phyloP scores from a whole-genome alignment of 2,329 filamentous ascomycete genomes.

The Colletotrichum sp. region DNA sequence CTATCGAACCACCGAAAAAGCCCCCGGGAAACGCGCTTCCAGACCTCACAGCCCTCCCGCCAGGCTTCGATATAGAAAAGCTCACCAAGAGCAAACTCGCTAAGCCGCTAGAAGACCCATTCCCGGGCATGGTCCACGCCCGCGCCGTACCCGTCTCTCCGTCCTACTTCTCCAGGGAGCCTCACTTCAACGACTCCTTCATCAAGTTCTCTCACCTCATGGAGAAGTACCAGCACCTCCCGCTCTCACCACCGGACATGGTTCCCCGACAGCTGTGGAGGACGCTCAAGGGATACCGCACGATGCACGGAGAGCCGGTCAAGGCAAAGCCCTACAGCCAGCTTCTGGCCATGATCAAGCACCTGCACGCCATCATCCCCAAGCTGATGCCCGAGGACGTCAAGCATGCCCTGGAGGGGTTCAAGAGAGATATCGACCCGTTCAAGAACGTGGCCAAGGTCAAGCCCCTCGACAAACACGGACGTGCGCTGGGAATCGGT shows the following conservation, averaged over 20 bases:
- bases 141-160: slow-evolving; percentile 84
- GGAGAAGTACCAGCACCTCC: slow-evolving; percentile 75
- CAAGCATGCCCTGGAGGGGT: slow-evolving; percentile 65
- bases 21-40: not conserved
- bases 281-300: slow-evolving; percentile 77
- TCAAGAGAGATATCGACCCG: slow-evolving; percentile 78
- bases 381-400: slow-evolving; percentile 76
- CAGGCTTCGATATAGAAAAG: not conserved
- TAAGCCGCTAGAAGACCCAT: slow-evolving; percentile 26
- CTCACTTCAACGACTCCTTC: slow-evolving; percentile 84
- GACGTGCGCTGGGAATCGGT: slow-evolving; percentile 80
- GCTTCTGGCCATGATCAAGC: slow-evolving; percentile 77
- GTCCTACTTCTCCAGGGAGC: slow-evolving; percentile 92
- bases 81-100: not conserved
- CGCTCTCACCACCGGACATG: slow-evolving; percentile 68
- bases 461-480: slow-evolving; percentile 75
- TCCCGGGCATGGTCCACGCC: slow-evolving; percentile 53
- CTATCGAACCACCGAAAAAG: not conserved
- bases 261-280: slow-evolving; percentile 82
- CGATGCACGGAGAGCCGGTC: slow-evolving; percentile 73
- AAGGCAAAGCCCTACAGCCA: slow-evolving; percentile 80
- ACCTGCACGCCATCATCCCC: slow-evolving; percentile 86
- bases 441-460: slow-evolving; percentile 68
- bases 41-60: not conserved
- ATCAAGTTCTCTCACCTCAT: slow-evolving; percentile 76